A percentile compares a stretch with the other conserved stretches of the same genome.
Conservation (phyloP, 2,329 filamentous ascomycete species). For the Gyromitra esculenta region DNA sequence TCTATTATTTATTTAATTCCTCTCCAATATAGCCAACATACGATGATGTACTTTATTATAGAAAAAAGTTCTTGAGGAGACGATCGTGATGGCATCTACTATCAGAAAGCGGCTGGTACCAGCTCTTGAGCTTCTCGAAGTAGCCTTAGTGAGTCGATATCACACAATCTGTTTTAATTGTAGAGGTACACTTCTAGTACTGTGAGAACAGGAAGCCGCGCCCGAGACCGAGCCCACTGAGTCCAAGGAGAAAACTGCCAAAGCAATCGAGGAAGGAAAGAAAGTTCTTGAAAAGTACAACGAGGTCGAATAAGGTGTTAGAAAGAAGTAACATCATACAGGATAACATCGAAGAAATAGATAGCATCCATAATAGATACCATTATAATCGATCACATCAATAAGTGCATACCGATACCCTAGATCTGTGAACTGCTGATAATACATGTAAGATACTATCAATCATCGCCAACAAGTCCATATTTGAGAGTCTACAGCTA, state of each 20-base stretch:
- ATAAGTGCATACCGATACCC: background rate
- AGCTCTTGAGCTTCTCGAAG: slow-evolving; percentile 66
- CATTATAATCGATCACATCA: background rate
- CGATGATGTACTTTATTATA: slow-evolving; percentile 60
- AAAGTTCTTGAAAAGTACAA: slow-evolving; percentile 57
- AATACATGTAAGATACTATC: background rate
- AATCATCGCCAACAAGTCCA: background rate
- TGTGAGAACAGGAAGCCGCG: slow-evolving; percentile 21
- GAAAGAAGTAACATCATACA: background rate
- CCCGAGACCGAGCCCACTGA: slow-evolving; percentile 34
- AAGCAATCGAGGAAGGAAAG: slow-evolving; percentile 66
- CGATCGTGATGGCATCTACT: slow-evolving; percentile 79
- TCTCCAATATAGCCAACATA: slow-evolving; percentile 2
- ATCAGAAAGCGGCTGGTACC: slow-evolving; percentile 76
- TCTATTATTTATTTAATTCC: slow-evolving; percentile 17
- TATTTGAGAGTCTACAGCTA: background rate
- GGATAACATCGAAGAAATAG: background rate
- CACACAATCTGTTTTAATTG: background rate
- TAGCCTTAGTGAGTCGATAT: slow-evolving; percentile 20
- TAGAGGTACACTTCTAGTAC: background rate
- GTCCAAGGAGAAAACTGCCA: slow-evolving; percentile 63
- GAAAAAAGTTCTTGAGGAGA: slow-evolving; percentile 84
- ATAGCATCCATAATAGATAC: background rate
- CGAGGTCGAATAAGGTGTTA: slow-evolving; percentile 16
- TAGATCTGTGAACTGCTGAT: background rate